These are phyloP conservation scores for Plantago ovata DNA, from an alignment of 257 asterid species.

Conservation along the genomic window DNA sequence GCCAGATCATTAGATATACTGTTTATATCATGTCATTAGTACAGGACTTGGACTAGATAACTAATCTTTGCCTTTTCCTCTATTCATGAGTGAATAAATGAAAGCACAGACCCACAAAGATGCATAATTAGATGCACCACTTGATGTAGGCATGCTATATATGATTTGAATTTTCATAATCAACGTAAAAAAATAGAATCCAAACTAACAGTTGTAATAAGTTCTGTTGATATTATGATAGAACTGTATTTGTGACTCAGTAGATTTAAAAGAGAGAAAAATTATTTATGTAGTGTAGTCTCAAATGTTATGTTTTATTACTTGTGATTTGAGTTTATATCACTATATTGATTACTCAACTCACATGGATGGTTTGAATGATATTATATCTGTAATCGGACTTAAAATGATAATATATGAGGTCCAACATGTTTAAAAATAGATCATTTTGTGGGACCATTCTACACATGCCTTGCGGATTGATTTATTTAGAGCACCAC, in stretches of 20 bases:
- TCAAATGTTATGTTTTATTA: neutral
- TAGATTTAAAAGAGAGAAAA: no score
- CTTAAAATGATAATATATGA: no score
- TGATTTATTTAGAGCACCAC: no score
- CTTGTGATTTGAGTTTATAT: no score
- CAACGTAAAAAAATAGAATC: neutral
- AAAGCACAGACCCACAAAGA: constrained; percentile 2
- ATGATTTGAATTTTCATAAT: neutral
- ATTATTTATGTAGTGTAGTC: no score
- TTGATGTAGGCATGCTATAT: neutral
- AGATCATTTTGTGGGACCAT: neutral
- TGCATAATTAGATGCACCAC: constrained; percentile 5
- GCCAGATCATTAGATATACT: neutral
- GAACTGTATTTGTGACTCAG: neutral
- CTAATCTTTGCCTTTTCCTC: neutral
- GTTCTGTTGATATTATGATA: neutral
- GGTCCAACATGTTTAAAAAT: no score
- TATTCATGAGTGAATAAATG: no score
- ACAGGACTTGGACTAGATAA: neutral
- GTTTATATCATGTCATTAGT: neutral
- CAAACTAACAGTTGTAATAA: constrained; percentile 1
- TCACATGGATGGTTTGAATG: no score
- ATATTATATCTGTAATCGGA: no score
- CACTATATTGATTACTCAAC: no score
- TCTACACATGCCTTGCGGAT: neutral